A percentile compares a stretch with the other conserved stretches of the same genome.
phyloP scores from a whole-genome alignment of 805 yeast species.

The Suhomyces tanzawaensis region DNA sequence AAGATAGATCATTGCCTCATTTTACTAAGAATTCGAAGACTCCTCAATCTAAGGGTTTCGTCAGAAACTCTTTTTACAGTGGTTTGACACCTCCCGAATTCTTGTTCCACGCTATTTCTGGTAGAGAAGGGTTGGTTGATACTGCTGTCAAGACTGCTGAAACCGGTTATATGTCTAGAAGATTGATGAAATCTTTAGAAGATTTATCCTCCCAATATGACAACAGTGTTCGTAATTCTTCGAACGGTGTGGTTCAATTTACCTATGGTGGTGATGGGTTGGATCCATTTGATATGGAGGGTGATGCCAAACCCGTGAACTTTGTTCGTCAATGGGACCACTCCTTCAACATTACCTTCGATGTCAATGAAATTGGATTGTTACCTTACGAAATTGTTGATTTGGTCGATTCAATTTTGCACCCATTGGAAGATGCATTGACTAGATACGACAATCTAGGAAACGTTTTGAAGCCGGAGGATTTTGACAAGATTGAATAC shows the following conservation, averaged over 20 bases:
- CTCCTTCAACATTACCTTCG: slow-evolving; percentile 69
- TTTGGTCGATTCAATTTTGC: slow-evolving; percentile 52
- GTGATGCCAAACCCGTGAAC: slow-evolving; percentile 95
- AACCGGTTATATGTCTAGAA: slow-evolving; percentile 97
- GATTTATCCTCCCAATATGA: slow-evolving; percentile 94
- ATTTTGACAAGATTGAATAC: slow-evolving; percentile 51
- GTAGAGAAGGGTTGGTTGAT: slow-evolving; percentile 99
- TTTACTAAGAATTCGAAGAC: slow-evolving; percentile 94
- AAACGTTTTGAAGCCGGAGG: slow-evolving; percentile 41
- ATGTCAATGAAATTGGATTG: slow-evolving; percentile 51
- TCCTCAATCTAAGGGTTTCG: slow-evolving; percentile 97
- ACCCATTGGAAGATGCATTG: slow-evolving; percentile 59
- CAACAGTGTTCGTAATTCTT: slow-evolving; percentile 89
- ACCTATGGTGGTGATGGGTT: slow-evolving; percentile 98
- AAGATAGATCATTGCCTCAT: slow-evolving; percentile 96
- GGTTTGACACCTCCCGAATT: slow-evolving; percentile 97
- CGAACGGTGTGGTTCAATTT: slow-evolving; percentile 96
- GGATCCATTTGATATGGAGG: slow-evolving; percentile 99
- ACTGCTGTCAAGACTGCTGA: slow-evolving; percentile 99
- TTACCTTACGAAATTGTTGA: slow-evolving; percentile 68
- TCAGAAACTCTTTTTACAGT: slow-evolving; percentile 88
- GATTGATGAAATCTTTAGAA: slow-evolving; percentile 96
- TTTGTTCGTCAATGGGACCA: slow-evolving; percentile 95
- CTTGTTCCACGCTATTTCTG: slow-evolving; percentile 97
- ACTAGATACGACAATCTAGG: slow-evolving; percentile 76